Conservation (phyloP, 2,329 filamentous ascomycete species). For the Didymella segeticola region DNA sequence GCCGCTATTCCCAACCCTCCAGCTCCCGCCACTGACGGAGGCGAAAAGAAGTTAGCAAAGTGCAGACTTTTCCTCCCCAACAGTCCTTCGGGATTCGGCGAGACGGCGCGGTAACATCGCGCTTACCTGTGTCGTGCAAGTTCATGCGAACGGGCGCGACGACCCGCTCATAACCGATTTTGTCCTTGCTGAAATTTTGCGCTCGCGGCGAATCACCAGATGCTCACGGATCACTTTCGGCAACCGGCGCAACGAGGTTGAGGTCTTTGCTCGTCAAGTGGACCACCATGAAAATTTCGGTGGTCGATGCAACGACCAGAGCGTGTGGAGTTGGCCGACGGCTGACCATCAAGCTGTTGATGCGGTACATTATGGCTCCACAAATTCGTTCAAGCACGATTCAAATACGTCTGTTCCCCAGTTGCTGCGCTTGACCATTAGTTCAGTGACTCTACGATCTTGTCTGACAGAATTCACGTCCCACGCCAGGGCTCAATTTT, state of each 20-base stretch:
- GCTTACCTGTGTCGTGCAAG: conserved; percentile 10
- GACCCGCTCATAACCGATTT: conserved; percentile 35
- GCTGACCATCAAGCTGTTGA: conserved; percentile 27
- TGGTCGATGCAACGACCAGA: conserved; percentile 33
- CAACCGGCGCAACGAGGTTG: conserved; percentile 25
- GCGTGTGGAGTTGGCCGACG: conserved; percentile 35
- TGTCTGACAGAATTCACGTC: conserved; percentile 19
- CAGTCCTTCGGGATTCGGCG: conserved; percentile 13
- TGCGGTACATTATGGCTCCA: conserved; percentile 28
- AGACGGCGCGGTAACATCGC: conserved; percentile 22
- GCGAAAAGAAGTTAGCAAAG: conserved; percentile 22
- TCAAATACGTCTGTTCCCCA: conserved; percentile 33
- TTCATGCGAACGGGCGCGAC: conserved; percentile 21
- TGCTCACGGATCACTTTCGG: conserved; percentile 26
- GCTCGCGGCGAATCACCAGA: conserved; percentile 28
- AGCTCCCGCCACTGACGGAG: conserved; percentile 23
- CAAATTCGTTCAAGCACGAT: conserved; percentile 23
- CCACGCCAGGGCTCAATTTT: conserved; percentile 17
- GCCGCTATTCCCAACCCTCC: conserved; percentile 22
- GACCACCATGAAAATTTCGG: conserved; percentile 44
- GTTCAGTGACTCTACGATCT: conserved; percentile 22
- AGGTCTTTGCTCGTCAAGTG: conserved; percentile 31
- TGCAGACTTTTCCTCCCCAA: conserved; percentile 38
- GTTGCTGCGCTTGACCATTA: conserved; percentile 21
- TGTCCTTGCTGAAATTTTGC: conserved; percentile 32